These are phyloP conservation scores for Rutstroemia sp. DNA, from an alignment of 2,329 filamentous ascomycete genomes.

Conservation along the genomic window DNA sequence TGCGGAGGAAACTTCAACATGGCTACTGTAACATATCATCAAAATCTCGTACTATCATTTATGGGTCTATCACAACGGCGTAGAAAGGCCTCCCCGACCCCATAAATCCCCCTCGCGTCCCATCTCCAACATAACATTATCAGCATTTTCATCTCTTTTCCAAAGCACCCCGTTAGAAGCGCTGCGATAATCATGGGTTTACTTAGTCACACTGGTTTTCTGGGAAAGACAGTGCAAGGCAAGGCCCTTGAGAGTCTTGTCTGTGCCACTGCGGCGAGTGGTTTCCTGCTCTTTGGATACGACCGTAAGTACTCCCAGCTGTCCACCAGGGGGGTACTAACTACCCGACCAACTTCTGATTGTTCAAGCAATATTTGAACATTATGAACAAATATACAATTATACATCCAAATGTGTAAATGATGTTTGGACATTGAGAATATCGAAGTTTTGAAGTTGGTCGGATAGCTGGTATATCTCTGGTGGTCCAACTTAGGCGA, in stretches of 20 bases:
- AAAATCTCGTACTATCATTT: neutral
- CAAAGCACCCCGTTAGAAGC: neutral
- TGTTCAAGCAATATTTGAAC: too few relatives aligned
- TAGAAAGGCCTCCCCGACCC: conserved; percentile 1
- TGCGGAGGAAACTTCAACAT: conserved; percentile 1
- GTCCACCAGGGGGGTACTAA: too few relatives aligned
- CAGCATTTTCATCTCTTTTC: neutral
- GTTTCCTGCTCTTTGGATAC: conserved; percentile 12
- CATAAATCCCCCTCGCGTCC: conserved; percentile 3
- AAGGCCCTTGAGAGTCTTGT: conserved; percentile 8
- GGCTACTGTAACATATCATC: neutral
- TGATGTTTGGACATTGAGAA: too few relatives aligned
- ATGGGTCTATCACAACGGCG: neutral
- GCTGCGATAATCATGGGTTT: conserved; percentile 2
- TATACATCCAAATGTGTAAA: too few relatives aligned
- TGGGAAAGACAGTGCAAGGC: conserved; percentile 3
- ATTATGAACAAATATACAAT: too few relatives aligned
- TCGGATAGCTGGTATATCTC: too few relatives aligned
- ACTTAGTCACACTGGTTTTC: conserved; percentile 8
- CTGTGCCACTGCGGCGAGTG: conserved; percentile 8
- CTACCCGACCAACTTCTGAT: too few relatives aligned
- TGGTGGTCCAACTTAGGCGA: neutral
- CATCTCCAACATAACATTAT: neutral
- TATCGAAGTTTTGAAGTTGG: too few relatives aligned
- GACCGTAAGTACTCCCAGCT: conserved; percentile 2